These are phyloP conservation scores for Coffea canephora DNA, from an alignment of 257 asterid genomes.

Conservation along the genomic window DNA sequence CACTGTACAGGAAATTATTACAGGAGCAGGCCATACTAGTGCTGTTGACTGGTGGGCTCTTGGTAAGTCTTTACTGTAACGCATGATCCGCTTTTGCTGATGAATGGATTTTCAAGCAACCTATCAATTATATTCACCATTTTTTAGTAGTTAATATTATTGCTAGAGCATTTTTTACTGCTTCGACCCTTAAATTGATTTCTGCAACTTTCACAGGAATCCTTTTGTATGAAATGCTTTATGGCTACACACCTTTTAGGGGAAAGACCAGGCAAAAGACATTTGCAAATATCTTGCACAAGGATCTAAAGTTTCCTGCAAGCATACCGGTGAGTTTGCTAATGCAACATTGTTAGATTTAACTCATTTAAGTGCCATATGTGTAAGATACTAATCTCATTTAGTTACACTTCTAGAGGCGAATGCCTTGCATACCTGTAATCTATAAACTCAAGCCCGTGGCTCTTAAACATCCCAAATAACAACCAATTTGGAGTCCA, in stretches of 20 bases:
- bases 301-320: slow-evolving; percentile 82
- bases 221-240: slow-evolving; percentile 87
- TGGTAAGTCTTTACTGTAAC: slow-evolving; percentile 46
- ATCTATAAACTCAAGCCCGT: not conserved
- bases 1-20: slow-evolving; percentile 71
- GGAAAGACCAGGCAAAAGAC: slow-evolving; percentile 99
- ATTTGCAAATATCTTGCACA: slow-evolving; percentile 80
- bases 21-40: slow-evolving; percentile 96
- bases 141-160: not conserved
- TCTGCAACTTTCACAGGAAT: slow-evolving; percentile 49
- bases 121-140: not conserved
- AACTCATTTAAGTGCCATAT: slow-evolving; percentile 8
- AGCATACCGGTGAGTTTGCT: slow-evolving; percentile 60
- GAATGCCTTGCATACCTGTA: not conserved
- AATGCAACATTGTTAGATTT: slow-evolving; percentile 5
- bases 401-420: not conserved
- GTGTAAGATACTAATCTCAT: not conserved
- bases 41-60: slow-evolving; percentile 99
- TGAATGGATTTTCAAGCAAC: not conserved
- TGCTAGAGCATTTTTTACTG: not conserved
- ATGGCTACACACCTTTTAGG: slow-evolving; percentile 94
- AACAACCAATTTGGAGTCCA: not conserved
- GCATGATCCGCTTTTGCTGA: not conserved
- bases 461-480: not conserved
- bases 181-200: not conserved